These are phyloP conservation scores for Jaenimonas drosophilae DNA, from an alignment of 208 protist species.

Conservation along the genomic window DNA sequence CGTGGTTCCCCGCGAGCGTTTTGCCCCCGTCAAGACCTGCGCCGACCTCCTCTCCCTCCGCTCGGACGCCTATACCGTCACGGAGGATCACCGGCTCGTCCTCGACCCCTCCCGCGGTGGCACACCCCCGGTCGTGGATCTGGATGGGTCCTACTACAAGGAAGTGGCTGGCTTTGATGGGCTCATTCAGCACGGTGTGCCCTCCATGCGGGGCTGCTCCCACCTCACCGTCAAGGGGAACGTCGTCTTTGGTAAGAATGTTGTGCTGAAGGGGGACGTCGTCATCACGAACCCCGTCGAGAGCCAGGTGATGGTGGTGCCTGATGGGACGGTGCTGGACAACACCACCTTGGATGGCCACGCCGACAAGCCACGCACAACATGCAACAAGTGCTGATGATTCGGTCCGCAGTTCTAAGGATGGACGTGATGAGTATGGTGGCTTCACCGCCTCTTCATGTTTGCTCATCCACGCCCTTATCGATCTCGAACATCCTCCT, in stretches of 20 bases:
- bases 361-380: too few relatives aligned
- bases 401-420: constrained; percentile 4
- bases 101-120: constrained; percentile 33
- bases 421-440: too few relatives aligned
- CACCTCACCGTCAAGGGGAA: constrained; percentile 43
- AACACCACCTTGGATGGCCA: constrained; percentile 21
- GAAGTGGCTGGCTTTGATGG: constrained; percentile 47
- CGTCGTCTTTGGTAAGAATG: constrained; percentile 41
- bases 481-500: too few relatives aligned
- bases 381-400: too few relatives aligned
- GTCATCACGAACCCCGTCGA: constrained; percentile 40
- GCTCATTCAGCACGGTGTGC: constrained; percentile 45
- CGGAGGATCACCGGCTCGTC: constrained; percentile 53
- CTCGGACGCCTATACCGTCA: constrained; percentile 90
- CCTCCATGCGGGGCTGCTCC: constrained; percentile 51
- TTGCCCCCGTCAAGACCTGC: constrained; percentile 97
- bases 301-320: constrained; percentile 19
- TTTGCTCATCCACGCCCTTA: too few relatives aligned
- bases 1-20: constrained; percentile 93
- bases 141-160: constrained; percentile 75
- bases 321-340: constrained; percentile 29
- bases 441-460: too few relatives aligned
- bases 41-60: constrained; percentile 95
- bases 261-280: constrained; percentile 56
- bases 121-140: constrained; percentile 43